Evolutionary conservation across 2,329 filamentous ascomycete genomes (phyloP).

Genomic region (Alternaria consortialis): DNA sequence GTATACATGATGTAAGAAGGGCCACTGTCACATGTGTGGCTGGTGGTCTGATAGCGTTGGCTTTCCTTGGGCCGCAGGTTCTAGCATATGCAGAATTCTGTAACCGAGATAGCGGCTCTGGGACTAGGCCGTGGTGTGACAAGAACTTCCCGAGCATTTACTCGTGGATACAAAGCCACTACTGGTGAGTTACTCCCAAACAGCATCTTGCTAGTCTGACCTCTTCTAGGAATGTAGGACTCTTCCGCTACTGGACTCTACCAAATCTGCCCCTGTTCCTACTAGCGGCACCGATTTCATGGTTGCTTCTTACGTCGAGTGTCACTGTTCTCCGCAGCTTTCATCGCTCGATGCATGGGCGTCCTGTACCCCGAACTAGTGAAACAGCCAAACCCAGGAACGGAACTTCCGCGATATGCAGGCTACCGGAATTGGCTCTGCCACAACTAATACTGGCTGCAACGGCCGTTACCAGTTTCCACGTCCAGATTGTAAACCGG

Average conservation of each 20-base stretch:
- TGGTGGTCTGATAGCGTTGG: slow-evolving; percentile 72
- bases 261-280: slow-evolving; percentile 88
- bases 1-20: slow-evolving; percentile 57
- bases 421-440: slow-evolving; percentile 65
- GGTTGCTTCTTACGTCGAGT: slow-evolving; percentile 69
- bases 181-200: slow-evolving; percentile 73
- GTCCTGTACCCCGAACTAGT: slow-evolving; percentile 26
- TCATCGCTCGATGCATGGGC: slow-evolving; percentile 43
- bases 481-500: slow-evolving; percentile 92
- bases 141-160: slow-evolving; percentile 84
- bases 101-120: slow-evolving; percentile 28
- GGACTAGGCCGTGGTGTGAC: slow-evolving; percentile 75
- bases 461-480: slow-evolving; percentile 80
- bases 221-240: slow-evolving; percentile 79
- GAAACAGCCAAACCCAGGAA: slow-evolving; percentile 16
- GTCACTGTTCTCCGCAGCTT: slow-evolving; percentile 52
- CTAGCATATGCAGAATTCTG: slow-evolving; percentile 75
- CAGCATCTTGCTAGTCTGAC: slow-evolving; percentile 13
- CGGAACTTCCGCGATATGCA: slow-evolving; percentile 12
- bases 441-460: slow-evolving; percentile 76
- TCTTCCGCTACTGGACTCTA: slow-evolving; percentile 88
- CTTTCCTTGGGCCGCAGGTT: slow-evolving; percentile 76
- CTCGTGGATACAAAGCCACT: slow-evolving; percentile 84
- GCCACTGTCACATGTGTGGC: slow-evolving; percentile 69
- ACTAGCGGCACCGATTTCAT: slow-evolving; percentile 80